These are phyloP conservation scores for Collybia sp. DNA, from an alignment of 768 basidiomycete genomes.

Conservation along the genomic window DNA sequence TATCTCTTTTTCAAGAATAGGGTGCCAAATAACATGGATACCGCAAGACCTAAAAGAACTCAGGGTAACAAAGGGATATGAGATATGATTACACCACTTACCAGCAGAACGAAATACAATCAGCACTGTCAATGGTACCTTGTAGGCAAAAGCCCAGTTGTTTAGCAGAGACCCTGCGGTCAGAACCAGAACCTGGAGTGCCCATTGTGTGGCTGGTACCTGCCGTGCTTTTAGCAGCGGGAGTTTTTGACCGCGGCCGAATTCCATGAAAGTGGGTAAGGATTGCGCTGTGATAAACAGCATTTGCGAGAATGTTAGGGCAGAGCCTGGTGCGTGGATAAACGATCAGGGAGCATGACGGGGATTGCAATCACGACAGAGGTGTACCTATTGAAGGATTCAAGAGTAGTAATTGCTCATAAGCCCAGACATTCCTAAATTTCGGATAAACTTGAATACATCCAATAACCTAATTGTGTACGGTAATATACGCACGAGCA, in stretches of 20 bases:
- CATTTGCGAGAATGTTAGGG: slow-evolving; percentile 84
- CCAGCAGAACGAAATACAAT: slow-evolving; percentile 87
- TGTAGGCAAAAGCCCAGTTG: slow-evolving; percentile 76
- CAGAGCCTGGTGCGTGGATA: slow-evolving; percentile 47
- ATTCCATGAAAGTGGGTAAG: slow-evolving; percentile 57
- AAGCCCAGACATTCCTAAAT: slow-evolving; percentile 69
- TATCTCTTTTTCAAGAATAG: slow-evolving; percentile 58
- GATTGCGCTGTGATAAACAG: slow-evolving; percentile 68
- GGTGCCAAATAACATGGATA: slow-evolving; percentile 73
- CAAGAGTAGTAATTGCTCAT: slow-evolving; percentile 67
- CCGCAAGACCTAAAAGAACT: slow-evolving; percentile 52
- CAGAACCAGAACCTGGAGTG: slow-evolving; percentile 64
- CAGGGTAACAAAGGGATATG: slow-evolving; percentile 1
- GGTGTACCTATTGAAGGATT: slow-evolving; percentile 64
- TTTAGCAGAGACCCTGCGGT: slow-evolving; percentile 68
- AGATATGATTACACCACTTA: slow-evolving; percentile 17
- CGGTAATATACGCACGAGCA: slow-evolving; percentile 55
- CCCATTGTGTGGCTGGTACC: slow-evolving; percentile 68
- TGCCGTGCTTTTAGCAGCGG: slow-evolving; percentile 60
- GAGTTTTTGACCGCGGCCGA: slow-evolving; percentile 22
- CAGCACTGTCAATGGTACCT: slow-evolving; percentile 72
- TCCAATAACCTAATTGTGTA: background rate
- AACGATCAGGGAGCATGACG: slow-evolving; percentile 3
- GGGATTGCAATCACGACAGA: background rate
- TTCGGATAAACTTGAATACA: background rate